These are phyloP conservation scores for Dendrobium chrysotoxum DNA, from an alignment of 106 monocot species.

Conservation along the genomic window DNA sequence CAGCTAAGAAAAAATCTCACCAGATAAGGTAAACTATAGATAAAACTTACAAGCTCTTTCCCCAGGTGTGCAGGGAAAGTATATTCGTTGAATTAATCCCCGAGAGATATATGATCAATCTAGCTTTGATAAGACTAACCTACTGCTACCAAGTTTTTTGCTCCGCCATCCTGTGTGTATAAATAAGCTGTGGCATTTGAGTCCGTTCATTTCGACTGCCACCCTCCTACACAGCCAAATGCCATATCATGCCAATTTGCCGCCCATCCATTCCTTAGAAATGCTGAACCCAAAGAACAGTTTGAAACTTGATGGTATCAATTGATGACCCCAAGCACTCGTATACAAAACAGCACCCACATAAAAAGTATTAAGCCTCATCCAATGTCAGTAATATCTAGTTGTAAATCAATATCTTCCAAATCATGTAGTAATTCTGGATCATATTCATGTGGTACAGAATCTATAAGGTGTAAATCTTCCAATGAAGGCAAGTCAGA, in stretches of 20 bases:
- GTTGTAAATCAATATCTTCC: constrained; percentile 35
- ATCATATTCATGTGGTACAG: constrained; percentile 39
- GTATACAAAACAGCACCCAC: too few species aligned
- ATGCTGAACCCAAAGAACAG: not conserved
- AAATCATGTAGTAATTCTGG: constrained; percentile 36
- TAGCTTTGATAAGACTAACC: too few species aligned
- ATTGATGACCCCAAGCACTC: too few species aligned
- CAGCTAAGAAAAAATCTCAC: not conserved
- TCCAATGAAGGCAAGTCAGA: constrained; percentile 3
- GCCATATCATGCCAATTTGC: too few species aligned
- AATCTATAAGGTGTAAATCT: constrained; percentile 12
- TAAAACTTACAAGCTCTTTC: not conserved
- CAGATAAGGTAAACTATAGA: not conserved
- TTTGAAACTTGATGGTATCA: too few species aligned
- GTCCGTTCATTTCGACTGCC: too few species aligned
- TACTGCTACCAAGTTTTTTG: too few species aligned
- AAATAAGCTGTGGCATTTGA: not conserved
- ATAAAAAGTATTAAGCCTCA: constrained; percentile 15
- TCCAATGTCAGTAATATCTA: constrained; percentile 55
- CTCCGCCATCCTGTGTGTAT: too few species aligned
- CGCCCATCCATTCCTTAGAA: not conserved
- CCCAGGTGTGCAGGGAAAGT: too few species aligned
- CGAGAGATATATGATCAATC: too few species aligned
- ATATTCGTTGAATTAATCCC: too few species aligned
- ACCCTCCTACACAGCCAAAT: too few species aligned